phyloP scores from a whole-genome alignment of 306 rosid genomes.

The Cajanus cajan region DNA sequence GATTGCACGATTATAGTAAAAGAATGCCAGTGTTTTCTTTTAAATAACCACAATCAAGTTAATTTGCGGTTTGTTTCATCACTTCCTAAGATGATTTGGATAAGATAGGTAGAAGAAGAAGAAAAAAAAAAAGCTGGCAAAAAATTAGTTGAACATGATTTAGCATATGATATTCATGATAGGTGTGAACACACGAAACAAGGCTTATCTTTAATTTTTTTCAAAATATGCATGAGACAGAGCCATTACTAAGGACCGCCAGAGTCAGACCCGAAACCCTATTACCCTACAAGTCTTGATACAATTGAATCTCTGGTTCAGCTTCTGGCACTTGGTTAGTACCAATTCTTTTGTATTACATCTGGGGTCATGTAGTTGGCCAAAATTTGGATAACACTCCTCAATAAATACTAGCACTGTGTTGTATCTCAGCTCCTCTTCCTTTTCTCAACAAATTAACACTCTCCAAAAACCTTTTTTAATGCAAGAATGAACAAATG shows the following conservation, averaged over 20 bases:
- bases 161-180: not conserved
- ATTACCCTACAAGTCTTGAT: constrained; percentile 4
- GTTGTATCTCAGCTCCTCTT: not conserved
- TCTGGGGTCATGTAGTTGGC: constrained; percentile 17
- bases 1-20: not conserved
- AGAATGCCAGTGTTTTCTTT: not conserved
- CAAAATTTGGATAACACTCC: constrained; percentile 25
- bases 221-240: constrained; percentile 19
- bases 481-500: constrained; percentile 29
- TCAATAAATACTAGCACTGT: constrained; percentile 10
- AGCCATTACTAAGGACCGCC: constrained; percentile 2
- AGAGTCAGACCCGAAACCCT: constrained; percentile 7
- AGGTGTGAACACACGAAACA: not conserved
- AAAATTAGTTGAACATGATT: not conserved
- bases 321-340: constrained; percentile 30
- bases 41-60: not conserved
- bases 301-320: constrained; percentile 19
- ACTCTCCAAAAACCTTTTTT: not conserved
- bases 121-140: not conserved
- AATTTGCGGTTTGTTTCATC: not conserved
- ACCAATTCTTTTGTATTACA: constrained; percentile 10
- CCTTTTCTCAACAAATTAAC: not conserved
- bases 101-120: not conserved
- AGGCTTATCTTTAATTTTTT: not conserved
- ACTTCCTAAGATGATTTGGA: not conserved